Conservation (phyloP, 352 stramenopile genomes). For the Globisporangium yorkense region DNA sequence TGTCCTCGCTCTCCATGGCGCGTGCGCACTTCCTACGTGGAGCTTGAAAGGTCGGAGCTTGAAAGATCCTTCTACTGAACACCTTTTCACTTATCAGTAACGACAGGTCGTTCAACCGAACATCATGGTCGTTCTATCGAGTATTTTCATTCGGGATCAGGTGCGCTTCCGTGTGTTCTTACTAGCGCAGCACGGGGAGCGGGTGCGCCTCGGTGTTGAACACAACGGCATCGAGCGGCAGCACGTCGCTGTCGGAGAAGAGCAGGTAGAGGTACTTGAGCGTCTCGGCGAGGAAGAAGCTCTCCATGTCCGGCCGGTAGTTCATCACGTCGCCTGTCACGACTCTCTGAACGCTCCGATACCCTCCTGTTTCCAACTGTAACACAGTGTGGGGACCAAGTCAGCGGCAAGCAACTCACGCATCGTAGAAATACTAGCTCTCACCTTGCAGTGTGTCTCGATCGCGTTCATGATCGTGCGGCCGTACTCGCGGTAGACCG, state of each 20-base stretch:
- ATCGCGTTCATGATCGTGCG: slow-evolving; percentile 77
- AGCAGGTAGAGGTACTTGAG: slow-evolving; percentile 92
- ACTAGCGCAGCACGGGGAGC: slow-evolving; percentile 25
- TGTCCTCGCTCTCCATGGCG: slow-evolving; percentile 1
- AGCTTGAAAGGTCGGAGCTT: not conserved
- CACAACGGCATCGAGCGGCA: slow-evolving; percentile 70
- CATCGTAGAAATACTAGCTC: not conserved
- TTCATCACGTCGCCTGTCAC: slow-evolving; percentile 20
- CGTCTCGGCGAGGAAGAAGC: slow-evolving; percentile 90
- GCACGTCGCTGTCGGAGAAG: slow-evolving; percentile 66
- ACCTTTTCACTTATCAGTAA: too few relatives aligned
- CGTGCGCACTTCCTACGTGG: not conserved
- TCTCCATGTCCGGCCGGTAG: slow-evolving; percentile 63
- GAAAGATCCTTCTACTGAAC: not conserved
- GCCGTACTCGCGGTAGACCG: slow-evolving; percentile 72
- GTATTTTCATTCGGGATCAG: too few relatives aligned
- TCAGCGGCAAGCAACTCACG: too few relatives aligned
- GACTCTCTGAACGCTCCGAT: slow-evolving; percentile 59
- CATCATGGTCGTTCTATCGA: too few relatives aligned
- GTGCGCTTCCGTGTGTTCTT: too few relatives aligned
- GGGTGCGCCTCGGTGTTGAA: slow-evolving; percentile 87
- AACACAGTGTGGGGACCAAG: not conserved
- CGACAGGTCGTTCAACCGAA: too few relatives aligned
- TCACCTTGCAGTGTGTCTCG: slow-evolving; percentile 60
- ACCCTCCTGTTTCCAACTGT: slow-evolving; percentile 49